Percentiles rank a stretch among this genome's conserved stretches.
phyloP scores from a whole-genome alignment of 805 yeast genomes.

The Candida parachauliodes region DNA sequence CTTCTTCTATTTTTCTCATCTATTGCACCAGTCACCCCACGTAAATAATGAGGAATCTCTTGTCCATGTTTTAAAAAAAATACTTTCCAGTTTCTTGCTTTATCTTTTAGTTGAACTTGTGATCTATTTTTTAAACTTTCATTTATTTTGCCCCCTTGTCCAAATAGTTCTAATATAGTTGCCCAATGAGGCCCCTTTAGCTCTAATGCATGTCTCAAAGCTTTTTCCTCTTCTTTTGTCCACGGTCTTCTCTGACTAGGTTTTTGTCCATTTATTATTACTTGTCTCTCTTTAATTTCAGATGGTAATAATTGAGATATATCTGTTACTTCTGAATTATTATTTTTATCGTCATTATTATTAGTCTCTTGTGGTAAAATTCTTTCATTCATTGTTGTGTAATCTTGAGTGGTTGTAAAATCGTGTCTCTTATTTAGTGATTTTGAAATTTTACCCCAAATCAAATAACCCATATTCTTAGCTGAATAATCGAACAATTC shows the following conservation, averaged over 20 bases:
- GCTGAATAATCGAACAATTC: slow-evolving; percentile 76
- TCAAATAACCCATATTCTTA: slow-evolving; percentile 65
- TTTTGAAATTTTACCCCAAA: slow-evolving; percentile 60
- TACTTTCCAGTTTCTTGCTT: slow-evolving; percentile 94
- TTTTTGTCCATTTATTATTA: slow-evolving; percentile 35
- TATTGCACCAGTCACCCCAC: slow-evolving; percentile 83
- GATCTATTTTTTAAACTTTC: slow-evolving; percentile 84
- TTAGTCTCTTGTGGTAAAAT: slow-evolving; percentile 7
- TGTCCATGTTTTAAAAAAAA: slow-evolving; percentile 71
- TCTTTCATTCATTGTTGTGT: slow-evolving; percentile 10
- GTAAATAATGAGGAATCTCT: slow-evolving; percentile 75
- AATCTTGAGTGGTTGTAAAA: slow-evolving; percentile 15
- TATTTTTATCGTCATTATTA: neutral
- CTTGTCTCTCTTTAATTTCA: slow-evolving; percentile 42
- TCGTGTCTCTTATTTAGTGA: slow-evolving; percentile 9
- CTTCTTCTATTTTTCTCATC: slow-evolving; percentile 42
- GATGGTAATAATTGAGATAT: slow-evolving; percentile 32
- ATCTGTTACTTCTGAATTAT: slow-evolving; percentile 2
- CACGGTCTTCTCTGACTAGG: slow-evolving; percentile 59
- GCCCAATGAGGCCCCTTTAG: slow-evolving; percentile 93
- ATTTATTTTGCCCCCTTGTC: slow-evolving; percentile 85
- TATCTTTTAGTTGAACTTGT: slow-evolving; percentile 91
- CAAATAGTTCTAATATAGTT: slow-evolving; percentile 82
- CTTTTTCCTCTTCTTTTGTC: slow-evolving; percentile 86
- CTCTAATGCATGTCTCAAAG: slow-evolving; percentile 75